Evolutionary conservation across 768 basidiomycete genomes (phyloP).

Genomic region (Peribolospora baueri): DNA sequence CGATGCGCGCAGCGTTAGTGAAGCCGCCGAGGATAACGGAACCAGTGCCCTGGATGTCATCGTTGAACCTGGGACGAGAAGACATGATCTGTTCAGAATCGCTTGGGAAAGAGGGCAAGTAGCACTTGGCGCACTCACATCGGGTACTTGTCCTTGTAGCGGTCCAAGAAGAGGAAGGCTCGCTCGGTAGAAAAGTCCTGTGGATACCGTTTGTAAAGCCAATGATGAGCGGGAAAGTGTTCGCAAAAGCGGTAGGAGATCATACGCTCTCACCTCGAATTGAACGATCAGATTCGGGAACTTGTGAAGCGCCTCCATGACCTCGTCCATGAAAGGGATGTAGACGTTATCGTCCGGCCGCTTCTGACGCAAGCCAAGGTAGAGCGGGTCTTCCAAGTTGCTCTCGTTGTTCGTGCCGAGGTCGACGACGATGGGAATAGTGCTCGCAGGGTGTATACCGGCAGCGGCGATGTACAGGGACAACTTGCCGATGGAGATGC

Average conservation of each 20-base stretch:
- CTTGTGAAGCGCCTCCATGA: conserved; percentile 55
- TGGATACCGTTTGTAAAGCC: conserved; percentile 1
- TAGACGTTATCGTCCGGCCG: conserved; percentile 30
- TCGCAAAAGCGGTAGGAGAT: background rate
- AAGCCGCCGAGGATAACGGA: conserved; percentile 73
- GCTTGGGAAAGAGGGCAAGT: conserved; percentile 2
- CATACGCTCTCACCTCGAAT: conserved; percentile 25
- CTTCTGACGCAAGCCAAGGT: conserved; percentile 57
- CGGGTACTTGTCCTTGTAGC: conserved; percentile 39
- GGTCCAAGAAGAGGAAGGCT: conserved; percentile 61
- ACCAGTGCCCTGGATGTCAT: conserved; percentile 78
- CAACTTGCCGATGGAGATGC: conserved; percentile 71
- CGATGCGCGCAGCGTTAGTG: conserved; percentile 34
- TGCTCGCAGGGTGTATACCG: conserved; percentile 26
- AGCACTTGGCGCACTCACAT: conserved; percentile 12
- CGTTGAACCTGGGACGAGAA: conserved; percentile 43
- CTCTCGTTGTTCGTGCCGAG: conserved; percentile 66
- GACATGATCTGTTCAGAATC: background rate
- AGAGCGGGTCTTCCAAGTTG: conserved; percentile 63
- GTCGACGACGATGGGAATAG: conserved; percentile 63
- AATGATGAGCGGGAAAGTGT: conserved; percentile 2
- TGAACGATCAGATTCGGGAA: conserved; percentile 70
- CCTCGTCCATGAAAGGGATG: conserved; percentile 57
- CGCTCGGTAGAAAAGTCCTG: conserved; percentile 81
- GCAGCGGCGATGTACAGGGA: conserved; percentile 74